Evolutionary conservation across 768 basidiomycete species (phyloP).

Genomic region (Psilocybe tampanensis): DNA sequence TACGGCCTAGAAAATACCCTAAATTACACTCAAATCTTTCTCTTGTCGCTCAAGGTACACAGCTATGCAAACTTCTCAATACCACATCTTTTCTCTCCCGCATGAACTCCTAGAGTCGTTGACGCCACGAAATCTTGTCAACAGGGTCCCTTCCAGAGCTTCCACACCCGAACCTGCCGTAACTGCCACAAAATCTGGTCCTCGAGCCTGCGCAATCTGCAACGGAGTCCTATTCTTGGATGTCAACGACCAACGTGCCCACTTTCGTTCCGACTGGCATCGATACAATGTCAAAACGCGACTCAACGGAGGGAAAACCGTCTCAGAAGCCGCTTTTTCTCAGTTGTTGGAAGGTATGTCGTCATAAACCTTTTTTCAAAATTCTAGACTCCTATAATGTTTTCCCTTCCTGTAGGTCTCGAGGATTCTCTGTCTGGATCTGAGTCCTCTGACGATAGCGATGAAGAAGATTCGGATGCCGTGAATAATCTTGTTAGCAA

Average conservation of each 20-base stretch:
- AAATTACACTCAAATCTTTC: background rate
- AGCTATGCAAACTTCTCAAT: slow-evolving; percentile 38
- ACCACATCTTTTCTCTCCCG: slow-evolving; percentile 76
- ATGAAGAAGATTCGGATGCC: slow-evolving; percentile 61
- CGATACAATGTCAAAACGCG: slow-evolving; percentile 93
- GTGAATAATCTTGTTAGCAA: slow-evolving; percentile 70
- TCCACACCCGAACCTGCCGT: slow-evolving; percentile 34
- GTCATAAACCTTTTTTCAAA: background rate
- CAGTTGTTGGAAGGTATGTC: slow-evolving; percentile 79
- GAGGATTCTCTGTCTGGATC: slow-evolving; percentile 94
- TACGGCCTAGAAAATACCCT: background rate
- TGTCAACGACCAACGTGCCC: slow-evolving; percentile 80
- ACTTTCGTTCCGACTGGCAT: slow-evolving; percentile 98
- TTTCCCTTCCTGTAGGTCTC: slow-evolving; percentile 32
- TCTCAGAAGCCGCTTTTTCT: slow-evolving; percentile 73
- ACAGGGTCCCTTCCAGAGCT: slow-evolving; percentile 36
- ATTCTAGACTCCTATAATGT: background rate
- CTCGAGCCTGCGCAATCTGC: slow-evolving; percentile 73
- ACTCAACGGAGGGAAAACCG: slow-evolving; percentile 60
- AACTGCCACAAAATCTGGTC: slow-evolving; percentile 37
- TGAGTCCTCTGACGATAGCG: slow-evolving; percentile 67
- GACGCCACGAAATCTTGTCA: slow-evolving; percentile 64
- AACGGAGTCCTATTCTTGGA: slow-evolving; percentile 67
- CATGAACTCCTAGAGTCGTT: slow-evolving; percentile 67
- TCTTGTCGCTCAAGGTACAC: background rate